These are phyloP conservation scores for Mycosphaerella sp. DNA, from an alignment of 2,329 filamentous ascomycete genomes.

Conservation along the genomic window DNA sequence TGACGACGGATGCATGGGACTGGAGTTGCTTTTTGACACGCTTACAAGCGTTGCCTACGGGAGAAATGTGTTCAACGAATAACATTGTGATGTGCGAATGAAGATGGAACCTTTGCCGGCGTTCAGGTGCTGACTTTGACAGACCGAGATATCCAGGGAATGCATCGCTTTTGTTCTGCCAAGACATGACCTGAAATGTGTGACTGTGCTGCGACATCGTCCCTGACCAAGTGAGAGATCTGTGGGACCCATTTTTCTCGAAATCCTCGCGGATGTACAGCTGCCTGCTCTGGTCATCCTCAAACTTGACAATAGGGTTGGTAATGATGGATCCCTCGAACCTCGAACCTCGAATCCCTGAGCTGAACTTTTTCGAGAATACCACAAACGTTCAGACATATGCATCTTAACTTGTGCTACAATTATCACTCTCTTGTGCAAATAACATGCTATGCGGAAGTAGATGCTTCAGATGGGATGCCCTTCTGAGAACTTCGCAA, in stretches of 20 bases:
- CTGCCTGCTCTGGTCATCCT: constrained; percentile 9
- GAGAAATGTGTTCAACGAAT: not conserved
- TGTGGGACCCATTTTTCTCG: too few relatives aligned
- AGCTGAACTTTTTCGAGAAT: constrained; percentile 14
- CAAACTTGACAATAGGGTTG: constrained; percentile 9
- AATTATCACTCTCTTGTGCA: not conserved
- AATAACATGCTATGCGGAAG: constrained; percentile 17
- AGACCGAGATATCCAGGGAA: constrained; percentile 8
- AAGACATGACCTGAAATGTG: too few relatives aligned
- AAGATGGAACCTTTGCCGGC: not conserved
- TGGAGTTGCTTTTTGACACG: not conserved
- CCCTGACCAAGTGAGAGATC: too few relatives aligned
- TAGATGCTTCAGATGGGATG: constrained; percentile 16
- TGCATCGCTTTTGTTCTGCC: not conserved
- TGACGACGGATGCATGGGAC: too few relatives aligned
- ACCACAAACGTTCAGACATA: constrained; percentile 8
- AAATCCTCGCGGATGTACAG: not conserved
- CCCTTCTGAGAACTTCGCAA: constrained; percentile 12
- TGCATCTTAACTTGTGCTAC: too few relatives aligned
- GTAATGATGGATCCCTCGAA: constrained; percentile 14
- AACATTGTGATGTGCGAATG: not conserved
- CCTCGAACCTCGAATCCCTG: constrained; percentile 7
- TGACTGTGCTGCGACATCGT: too few relatives aligned
- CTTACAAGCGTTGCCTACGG: not conserved
- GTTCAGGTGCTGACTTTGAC: not conserved